Evolutionary conservation across 148 eudicot genomes (phyloP).

Genomic region (Fallopia convolvulus): DNA sequence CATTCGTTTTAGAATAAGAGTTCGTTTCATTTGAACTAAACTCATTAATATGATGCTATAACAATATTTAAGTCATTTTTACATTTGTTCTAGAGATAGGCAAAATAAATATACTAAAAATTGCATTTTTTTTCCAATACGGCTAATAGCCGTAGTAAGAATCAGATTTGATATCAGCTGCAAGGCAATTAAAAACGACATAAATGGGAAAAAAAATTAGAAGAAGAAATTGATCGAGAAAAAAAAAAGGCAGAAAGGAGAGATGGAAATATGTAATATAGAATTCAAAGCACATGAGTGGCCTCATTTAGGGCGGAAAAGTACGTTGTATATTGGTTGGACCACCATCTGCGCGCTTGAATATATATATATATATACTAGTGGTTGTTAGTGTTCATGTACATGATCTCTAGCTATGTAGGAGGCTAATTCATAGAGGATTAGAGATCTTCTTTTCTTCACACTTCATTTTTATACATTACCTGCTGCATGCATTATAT

Average conservation of each 20-base stretch:
- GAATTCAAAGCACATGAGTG: not conserved
- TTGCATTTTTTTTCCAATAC: no score
- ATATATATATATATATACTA: no score
- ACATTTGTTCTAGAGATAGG: no score
- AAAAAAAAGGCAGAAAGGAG: not conserved
- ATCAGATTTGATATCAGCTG: no score
- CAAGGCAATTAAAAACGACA: not conserved
- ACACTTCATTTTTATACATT: not conserved
- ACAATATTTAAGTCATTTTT: no score
- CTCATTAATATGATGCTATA: no score
- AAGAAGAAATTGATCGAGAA: not conserved
- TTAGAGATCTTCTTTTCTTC: conserved; percentile 2
- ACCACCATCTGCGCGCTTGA: not conserved
- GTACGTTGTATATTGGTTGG: not conserved
- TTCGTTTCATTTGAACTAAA: no score
- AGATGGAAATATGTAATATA: not conserved
- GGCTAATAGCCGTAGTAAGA: no score
- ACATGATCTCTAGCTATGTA: not conserved
- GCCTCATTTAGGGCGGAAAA: not conserved
- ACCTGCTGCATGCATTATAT: not conserved
- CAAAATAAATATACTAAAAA: no score
- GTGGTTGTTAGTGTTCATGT: not conserved
- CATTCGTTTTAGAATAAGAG: no score
- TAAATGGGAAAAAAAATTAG: not conserved
- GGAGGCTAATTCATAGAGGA: no score